These are phyloP conservation scores for Fremontodendron californicum DNA, from an alignment of 345 rosid genomes.

Conservation along the genomic window DNA sequence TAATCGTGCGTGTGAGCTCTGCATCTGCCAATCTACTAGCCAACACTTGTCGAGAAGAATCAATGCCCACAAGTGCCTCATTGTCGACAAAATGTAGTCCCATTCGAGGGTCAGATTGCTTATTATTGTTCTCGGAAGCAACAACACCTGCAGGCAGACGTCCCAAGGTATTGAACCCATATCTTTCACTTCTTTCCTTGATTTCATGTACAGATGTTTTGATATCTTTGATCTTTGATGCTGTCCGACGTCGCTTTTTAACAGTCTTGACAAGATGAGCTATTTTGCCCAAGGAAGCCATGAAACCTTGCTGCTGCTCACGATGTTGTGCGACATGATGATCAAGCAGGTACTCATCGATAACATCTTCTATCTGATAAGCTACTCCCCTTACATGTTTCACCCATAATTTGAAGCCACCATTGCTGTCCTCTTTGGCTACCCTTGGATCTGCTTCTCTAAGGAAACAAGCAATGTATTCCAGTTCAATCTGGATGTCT, in stretches of 20 bases:
- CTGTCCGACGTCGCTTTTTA: background rate
- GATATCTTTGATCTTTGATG: conserved; percentile 18
- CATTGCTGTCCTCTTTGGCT: background rate
- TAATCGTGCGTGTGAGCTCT: background rate
- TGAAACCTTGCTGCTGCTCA: background rate
- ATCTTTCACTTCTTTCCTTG: background rate
- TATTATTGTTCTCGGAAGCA: background rate
- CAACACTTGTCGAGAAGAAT: background rate
- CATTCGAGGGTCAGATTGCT: background rate
- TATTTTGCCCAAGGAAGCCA: background rate
- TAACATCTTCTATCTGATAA: conserved; percentile 21
- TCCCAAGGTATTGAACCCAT: background rate
- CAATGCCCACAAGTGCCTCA: background rate
- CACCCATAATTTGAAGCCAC: conserved; percentile 15
- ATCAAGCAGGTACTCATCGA: conserved; percentile 17
- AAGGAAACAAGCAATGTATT: conserved; percentile 11
- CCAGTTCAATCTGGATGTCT: conserved; percentile 14
- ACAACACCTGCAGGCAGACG: background rate
- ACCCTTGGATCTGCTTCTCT: conserved; percentile 16
- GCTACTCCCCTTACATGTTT: conserved; percentile 16
- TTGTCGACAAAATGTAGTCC: background rate
- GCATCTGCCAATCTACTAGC: background rate
- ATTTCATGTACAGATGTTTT: background rate
- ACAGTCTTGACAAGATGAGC: background rate
- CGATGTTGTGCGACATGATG: background rate